Evolutionary conservation across 768 basidiomycete species (phyloP).

Genomic region (Suillus paluster): DNA sequence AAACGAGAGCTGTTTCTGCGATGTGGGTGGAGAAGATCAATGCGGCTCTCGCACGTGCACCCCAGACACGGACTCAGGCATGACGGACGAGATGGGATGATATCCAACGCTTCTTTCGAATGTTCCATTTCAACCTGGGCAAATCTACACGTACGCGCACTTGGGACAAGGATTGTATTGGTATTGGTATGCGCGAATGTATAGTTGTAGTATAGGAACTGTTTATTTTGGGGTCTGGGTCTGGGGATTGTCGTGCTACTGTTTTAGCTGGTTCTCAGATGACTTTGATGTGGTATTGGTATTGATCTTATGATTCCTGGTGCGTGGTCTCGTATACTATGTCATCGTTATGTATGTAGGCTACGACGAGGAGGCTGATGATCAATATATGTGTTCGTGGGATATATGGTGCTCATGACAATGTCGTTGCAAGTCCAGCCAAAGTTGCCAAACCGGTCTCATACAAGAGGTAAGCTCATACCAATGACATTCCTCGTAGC

Average conservation of each 20-base stretch:
- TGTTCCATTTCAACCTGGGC: not conserved
- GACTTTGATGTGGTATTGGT: not conserved
- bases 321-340: too few relatives aligned
- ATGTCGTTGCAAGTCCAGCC: too few relatives aligned
- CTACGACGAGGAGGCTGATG: too few relatives aligned
- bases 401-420: too few relatives aligned
- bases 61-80: constrained; percentile 3
- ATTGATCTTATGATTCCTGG: too few relatives aligned
- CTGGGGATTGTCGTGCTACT: not conserved
- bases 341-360: not conserved
- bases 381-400: too few relatives aligned
- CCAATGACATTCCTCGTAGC: too few relatives aligned
- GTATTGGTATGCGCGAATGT: not conserved
- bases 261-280: too few relatives aligned
- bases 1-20: constrained; percentile 37
- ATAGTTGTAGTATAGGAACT: not conserved
- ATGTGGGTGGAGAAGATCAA: constrained; percentile 48
- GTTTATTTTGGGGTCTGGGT: not conserved
- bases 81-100: not conserved
- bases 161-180: not conserved
- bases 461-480: too few relatives aligned
- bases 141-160: not conserved
- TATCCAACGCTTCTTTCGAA: not conserved
- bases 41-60: constrained; percentile 21
- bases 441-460: too few relatives aligned